These are phyloP conservation scores for Geotrichum reessii DNA, from an alignment of 1,139 yeast species.

Conservation along the genomic window DNA sequence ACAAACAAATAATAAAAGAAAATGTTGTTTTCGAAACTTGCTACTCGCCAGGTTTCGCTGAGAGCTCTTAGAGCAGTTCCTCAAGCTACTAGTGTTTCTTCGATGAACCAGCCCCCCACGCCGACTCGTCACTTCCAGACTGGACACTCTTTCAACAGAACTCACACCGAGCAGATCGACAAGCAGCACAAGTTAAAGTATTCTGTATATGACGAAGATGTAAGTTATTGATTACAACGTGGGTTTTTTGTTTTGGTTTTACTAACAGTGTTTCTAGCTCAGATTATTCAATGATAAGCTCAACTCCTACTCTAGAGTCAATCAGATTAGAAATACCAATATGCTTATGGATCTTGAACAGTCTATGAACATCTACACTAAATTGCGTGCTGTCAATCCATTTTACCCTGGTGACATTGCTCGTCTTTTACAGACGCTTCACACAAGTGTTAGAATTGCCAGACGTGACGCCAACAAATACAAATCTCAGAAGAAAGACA, in stretches of 20 bases:
- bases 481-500: conserved; percentile 18
- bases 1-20: too few relatives aligned
- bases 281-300: conserved; percentile 17
- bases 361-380: conserved; percentile 28
- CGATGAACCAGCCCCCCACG: conserved; percentile 10
- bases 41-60: conserved; percentile 20
- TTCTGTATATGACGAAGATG: conserved; percentile 6
- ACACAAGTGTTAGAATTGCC: conserved; percentile 21
- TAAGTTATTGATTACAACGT: neutral
- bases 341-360: conserved; percentile 24
- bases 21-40: conserved; percentile 18
- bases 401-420: conserved; percentile 26
- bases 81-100: conserved; percentile 12
- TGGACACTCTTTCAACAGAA: conserved; percentile 5
- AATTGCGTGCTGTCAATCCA: conserved; percentile 23
- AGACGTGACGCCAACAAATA: conserved; percentile 18
- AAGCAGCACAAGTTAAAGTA: conserved; percentile 9
- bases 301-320: conserved; percentile 14
- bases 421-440: conserved; percentile 28
- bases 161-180: neutral
- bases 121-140: conserved; percentile 15
- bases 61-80: conserved; percentile 18
- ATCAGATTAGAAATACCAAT: conserved; percentile 14
- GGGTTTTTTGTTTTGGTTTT: neutral
- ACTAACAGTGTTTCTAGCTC: neutral